Evolutionary conservation across 305 asterid species (phyloP), one percentile per base, ranked within the genome.

Genomic region (Fraxinus greggii): DNA sequence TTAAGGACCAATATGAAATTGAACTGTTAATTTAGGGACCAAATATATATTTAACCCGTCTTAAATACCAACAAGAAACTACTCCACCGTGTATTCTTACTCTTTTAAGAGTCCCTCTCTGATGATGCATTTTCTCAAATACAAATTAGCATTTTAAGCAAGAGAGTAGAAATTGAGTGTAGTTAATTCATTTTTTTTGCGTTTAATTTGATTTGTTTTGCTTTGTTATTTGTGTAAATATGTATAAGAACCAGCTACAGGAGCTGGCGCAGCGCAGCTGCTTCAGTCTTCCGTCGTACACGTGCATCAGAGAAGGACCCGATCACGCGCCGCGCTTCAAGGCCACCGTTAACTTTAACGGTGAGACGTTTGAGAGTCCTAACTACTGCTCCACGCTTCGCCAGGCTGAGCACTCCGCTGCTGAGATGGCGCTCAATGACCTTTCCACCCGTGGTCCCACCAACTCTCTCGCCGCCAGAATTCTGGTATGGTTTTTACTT

Each of bases 261-360:
- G 91, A 90, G 91, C 90, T 91, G 88, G 97, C 98, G 88, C 98
- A 92, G 88, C 92, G 90, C 90, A 91, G 97, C 93, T 94, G 97
- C 91, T 89, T 94, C 89, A 92, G 89, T 85, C 89, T 90, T 81
- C 98, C 95, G 80, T 88, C 92, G 29, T 93, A 92, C 85, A 80
- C 90, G 19, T 86, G 87, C 82, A 83, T 92, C 81, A 84, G 92
- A 76, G 97, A 93, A 31, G 33, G 33, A 31, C 33, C 33, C 33
- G 33, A 31, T 31, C 33, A 31, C 33, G 33, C 33, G 33, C 33
- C 33, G 33, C 33, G 33, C 33, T 31, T 31, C 4, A 31, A 31
- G 33, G 33, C 33, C 33, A 31, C 33, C 33, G 33, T 31, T 31
- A 31, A 31, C 33, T 31, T 31, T 31, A 31, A 31, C 33, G 33